Percentiles rank a stretch among this genome's conserved stretches.
phyloP scores from a whole-genome alignment of 495 filamentous ascomycete species.

The Tuber indicum region DNA sequence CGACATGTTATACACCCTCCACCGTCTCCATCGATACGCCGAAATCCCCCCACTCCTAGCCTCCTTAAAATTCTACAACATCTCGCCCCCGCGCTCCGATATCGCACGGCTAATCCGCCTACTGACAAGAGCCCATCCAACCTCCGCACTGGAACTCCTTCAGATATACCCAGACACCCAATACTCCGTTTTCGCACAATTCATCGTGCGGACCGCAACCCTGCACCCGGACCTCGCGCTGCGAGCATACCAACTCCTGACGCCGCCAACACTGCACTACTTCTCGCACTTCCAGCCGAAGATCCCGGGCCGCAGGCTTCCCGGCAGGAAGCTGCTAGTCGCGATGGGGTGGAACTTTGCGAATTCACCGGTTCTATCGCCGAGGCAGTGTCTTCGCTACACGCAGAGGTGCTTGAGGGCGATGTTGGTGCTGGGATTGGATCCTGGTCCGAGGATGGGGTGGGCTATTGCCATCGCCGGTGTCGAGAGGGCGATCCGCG shows the following conservation, averaged over 20 bases:
- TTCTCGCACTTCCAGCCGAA: conserved; percentile 20
- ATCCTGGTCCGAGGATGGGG: conserved; percentile 25
- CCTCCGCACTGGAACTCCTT: conserved; percentile 6
- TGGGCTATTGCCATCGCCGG: conserved; percentile 25
- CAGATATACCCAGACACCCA: conserved; percentile 32
- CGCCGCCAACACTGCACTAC: conserved; percentile 18
- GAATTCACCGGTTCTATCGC: conserved; percentile 24
- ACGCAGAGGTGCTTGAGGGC: conserved; percentile 22
- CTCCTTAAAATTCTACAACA: conserved; percentile 15
- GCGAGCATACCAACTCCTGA: conserved; percentile 29
- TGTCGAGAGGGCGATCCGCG: conserved; percentile 17
- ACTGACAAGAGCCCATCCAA: conserved; percentile 10
- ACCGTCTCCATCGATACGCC: conserved; percentile 17
- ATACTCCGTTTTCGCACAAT: conserved; percentile 27
- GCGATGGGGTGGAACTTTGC: conserved; percentile 35
- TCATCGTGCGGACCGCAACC: conserved; percentile 21
- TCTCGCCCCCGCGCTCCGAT: conserved; percentile 22
- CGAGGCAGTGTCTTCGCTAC: conserved; percentile 23
- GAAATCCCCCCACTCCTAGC: conserved; percentile 23
- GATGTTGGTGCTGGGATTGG: conserved; percentile 23
- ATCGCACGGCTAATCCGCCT: conserved; percentile 23
- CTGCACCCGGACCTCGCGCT: conserved; percentile 23
- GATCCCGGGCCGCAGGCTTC: conserved; percentile 12
- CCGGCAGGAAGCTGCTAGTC: conserved; percentile 16
- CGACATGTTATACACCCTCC: conserved; percentile 32